Percentiles rank a stretch among this genome's conserved stretches.
These are phyloP conservation scores for Spathaspora sp. DNA, from an alignment of 1,139 yeast genomes.

Conservation along the genomic window DNA sequence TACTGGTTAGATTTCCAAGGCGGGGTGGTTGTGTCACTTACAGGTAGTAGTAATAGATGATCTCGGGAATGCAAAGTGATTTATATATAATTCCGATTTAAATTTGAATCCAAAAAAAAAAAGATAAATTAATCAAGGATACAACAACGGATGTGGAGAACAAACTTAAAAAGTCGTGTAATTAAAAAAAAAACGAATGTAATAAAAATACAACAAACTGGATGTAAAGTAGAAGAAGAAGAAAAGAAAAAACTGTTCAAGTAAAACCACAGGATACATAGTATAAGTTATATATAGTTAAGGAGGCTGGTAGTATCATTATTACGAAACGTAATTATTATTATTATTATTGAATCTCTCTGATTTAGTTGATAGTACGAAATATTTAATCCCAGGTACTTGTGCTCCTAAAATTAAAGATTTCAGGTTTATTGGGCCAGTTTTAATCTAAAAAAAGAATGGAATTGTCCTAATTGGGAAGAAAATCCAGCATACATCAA, in stretches of 20 bases:
- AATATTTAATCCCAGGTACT: neutral
- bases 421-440: slow-evolving; percentile 1
- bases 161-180: no score
- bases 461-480: slow-evolving; percentile 5
- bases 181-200: neutral
- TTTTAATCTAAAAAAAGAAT: slow-evolving; percentile 2
- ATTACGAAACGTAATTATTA: neutral
- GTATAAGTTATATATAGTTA: neutral
- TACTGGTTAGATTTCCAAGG: no score
- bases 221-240: neutral
- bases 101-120: no score
- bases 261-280: neutral
- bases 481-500: slow-evolving; percentile 6
- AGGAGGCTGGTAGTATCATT: neutral
- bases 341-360: neutral
- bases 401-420: neutral
- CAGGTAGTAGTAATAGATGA: no score
- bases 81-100: no score
- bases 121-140: no score
- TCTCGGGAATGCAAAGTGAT: no score
- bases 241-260: neutral
- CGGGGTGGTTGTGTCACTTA: no score
- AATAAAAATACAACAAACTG: neutral
- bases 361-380: neutral
- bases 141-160: no score